Conservation (phyloP, 352 stramenopile species). For the Globisporangium recalcitrans region DNA sequence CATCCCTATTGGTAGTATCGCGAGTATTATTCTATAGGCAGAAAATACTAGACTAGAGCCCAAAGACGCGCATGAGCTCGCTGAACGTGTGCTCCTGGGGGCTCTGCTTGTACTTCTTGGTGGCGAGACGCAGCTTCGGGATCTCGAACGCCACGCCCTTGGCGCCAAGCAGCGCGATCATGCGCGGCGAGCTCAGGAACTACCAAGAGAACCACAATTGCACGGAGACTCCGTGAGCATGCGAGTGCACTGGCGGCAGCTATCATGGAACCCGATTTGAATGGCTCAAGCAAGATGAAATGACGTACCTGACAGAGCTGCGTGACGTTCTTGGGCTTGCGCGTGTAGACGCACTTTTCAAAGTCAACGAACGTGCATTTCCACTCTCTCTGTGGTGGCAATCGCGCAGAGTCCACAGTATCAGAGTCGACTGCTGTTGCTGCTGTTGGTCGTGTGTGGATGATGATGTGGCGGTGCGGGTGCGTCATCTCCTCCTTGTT, state of each 20-base stretch:
- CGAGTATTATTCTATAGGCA: not conserved
- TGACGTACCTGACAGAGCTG: slow-evolving; percentile 58
- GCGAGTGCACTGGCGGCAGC: not conserved
- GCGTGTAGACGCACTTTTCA: slow-evolving; percentile 62
- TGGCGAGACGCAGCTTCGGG: slow-evolving; percentile 37
- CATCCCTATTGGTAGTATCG: not conserved
- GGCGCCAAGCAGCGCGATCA: slow-evolving; percentile 37
- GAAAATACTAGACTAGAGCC: too few relatives aligned
- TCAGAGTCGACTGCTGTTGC: not conserved
- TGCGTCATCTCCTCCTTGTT: slow-evolving; percentile 86
- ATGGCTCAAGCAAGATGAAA: not conserved
- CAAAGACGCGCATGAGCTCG: slow-evolving; percentile 43
- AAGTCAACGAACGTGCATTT: slow-evolving; percentile 73
- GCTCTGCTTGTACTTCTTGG: slow-evolving; percentile 64
- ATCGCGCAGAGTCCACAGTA: not conserved
- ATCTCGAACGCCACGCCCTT: slow-evolving; percentile 45
- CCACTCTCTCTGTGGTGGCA: slow-evolving; percentile 17
- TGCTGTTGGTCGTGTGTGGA: slow-evolving; percentile 20
- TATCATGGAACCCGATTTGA: not conserved
- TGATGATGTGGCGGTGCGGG: slow-evolving; percentile 65
- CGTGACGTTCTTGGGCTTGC: slow-evolving; percentile 76
- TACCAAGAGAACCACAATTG: slow-evolving; percentile 9
- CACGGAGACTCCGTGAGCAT: not conserved
- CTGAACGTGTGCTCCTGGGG: slow-evolving; percentile 31
- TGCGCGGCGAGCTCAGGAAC: slow-evolving; percentile 65